Conservation (phyloP, 305 asterid genomes). For the Solanum hybrid region DNA sequence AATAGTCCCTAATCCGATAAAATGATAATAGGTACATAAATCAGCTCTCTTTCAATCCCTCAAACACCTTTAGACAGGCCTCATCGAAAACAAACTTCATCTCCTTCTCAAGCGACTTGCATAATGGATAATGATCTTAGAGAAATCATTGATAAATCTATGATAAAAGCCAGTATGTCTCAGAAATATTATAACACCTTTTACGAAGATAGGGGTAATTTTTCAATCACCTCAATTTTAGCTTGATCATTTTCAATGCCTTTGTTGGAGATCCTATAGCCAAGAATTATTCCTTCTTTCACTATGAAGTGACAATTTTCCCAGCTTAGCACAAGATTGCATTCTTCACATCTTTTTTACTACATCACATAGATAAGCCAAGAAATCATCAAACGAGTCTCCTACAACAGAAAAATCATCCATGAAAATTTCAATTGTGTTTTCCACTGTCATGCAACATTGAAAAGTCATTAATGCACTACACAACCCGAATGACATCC, state of each 20-base stretch:
- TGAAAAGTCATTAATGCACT: too few relatives aligned
- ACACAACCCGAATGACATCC: too few relatives aligned
- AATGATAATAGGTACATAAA: neutral
- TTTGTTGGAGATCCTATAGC: neutral
- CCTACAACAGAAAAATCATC: neutral
- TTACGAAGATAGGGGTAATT: neutral
- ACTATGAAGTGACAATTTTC: neutral
- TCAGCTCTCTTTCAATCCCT: neutral
- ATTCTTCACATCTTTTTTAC: neutral
- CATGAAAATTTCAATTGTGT: neutral
- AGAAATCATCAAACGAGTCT: neutral
- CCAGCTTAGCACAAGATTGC: neutral
- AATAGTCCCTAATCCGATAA: neutral
- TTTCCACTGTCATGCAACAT: too few relatives aligned
- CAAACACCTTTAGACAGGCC: neutral
- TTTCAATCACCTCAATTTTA: neutral
- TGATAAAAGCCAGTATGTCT: neutral
- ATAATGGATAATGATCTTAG: neutral
- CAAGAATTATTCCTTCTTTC: neutral
- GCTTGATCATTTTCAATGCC: neutral
- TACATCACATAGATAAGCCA: neutral
- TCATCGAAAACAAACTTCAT: too few relatives aligned
- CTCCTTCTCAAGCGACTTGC: neutral
- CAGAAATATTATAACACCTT: neutral
- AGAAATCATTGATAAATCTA: neutral